Conservation (phyloP, 2,329 filamentous ascomycete species). For the Verticillium dahliae region DNA sequence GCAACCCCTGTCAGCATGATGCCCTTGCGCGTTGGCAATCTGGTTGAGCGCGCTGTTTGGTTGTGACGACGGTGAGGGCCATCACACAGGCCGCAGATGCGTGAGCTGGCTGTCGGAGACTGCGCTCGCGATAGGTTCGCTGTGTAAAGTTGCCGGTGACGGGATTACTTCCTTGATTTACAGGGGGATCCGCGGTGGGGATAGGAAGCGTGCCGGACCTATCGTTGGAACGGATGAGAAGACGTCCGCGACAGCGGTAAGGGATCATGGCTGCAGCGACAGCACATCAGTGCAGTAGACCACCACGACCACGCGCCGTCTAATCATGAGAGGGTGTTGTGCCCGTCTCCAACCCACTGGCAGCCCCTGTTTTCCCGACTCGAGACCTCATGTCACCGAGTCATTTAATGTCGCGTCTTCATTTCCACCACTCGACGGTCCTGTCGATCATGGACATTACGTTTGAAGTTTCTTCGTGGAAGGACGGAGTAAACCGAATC, state of each 20-base stretch:
- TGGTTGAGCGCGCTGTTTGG: not conserved
- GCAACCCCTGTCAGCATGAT: slow-evolving; percentile 1
- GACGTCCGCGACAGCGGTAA: slow-evolving; percentile 25
- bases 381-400: not conserved
- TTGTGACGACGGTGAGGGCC: slow-evolving; percentile 2
- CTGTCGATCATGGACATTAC: not conserved
- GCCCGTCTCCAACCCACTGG: not conserved
- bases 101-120: slow-evolving; percentile 38
- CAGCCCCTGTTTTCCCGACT: not conserved
- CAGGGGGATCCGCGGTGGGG: slow-evolving; percentile 26
- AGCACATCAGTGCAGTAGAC: slow-evolving; percentile 33
- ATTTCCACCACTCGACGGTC: not conserved
- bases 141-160: slow-evolving; percentile 22
- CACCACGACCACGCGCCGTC: not conserved
- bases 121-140: slow-evolving; percentile 32
- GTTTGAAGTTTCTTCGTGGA: not conserved
- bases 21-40: slow-evolving; percentile 1
- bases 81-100: slow-evolving; percentile 20
- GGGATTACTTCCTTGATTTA: slow-evolving; percentile 33
- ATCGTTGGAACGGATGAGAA: slow-evolving; percentile 28
- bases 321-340: not conserved
- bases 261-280: slow-evolving; percentile 36
- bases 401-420: not conserved
- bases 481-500: not conserved
- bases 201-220: slow-evolving; percentile 30